Conservation (phyloP, 495 filamentous ascomycete genomes). For the Oleoguttula mirabilis region DNA sequence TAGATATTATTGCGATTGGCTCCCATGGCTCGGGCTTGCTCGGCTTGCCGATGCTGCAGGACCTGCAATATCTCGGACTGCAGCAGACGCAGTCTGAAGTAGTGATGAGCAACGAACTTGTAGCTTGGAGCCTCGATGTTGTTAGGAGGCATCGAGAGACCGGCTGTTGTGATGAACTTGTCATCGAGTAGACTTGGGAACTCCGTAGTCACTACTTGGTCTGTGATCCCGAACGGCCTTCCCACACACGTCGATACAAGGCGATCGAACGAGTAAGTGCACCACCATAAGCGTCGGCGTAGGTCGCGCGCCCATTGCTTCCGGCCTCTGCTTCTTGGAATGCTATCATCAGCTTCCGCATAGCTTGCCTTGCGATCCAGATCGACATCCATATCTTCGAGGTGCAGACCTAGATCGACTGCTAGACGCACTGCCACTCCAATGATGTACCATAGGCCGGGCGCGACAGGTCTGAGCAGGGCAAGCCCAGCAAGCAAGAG, state of each 20-base stretch:
- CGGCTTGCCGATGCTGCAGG: conserved; percentile 75
- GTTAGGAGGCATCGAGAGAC: conserved; percentile 43
- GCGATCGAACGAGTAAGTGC: conserved; percentile 85
- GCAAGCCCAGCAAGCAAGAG: conserved; percentile 85
- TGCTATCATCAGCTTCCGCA: conserved; percentile 11
- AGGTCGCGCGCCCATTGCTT: conserved; percentile 81
- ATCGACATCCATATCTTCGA: conserved; percentile 67
- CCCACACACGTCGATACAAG: conserved; percentile 88
- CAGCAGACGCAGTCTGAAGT: conserved; percentile 79
- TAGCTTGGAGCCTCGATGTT: conserved; percentile 52
- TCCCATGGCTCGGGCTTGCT: conserved; percentile 44
- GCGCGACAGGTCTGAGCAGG: conserved; percentile 76
- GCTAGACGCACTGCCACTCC: conserved; percentile 83
- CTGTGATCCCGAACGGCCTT: conserved; percentile 82
- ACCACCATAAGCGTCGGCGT: conserved; percentile 88
- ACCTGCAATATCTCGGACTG: conserved; percentile 95
- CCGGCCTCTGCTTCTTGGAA: conserved; percentile 41
- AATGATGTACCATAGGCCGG: conserved; percentile 93
- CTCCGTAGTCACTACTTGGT: conserved; percentile 85
- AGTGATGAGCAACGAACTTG: conserved; percentile 81
- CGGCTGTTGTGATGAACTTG: conserved; percentile 74
- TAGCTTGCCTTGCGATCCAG: conserved; percentile 1
- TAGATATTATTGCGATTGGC: conserved; percentile 52
- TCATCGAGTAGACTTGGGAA: conserved; percentile 84
- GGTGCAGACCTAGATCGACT: conserved; percentile 85